Percentiles rank a stretch among this genome's conserved stretches.
phyloP scores from a whole-genome alignment of 805 yeast genomes.

The Lipomyces mesembrius region DNA sequence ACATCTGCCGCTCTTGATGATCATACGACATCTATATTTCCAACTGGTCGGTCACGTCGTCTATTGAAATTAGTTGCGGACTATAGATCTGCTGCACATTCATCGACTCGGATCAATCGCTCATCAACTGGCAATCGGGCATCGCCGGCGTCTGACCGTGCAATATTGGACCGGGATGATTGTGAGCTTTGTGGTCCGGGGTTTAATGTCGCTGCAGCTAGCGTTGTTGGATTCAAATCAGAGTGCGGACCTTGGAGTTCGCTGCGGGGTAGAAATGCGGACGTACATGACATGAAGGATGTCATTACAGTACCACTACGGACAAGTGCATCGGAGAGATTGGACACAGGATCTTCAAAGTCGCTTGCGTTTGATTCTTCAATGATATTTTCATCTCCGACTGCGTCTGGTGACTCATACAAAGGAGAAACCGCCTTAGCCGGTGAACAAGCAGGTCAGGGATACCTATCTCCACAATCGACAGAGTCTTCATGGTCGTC shows the following conservation, averaged over 20 bases:
- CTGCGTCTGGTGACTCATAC: neutral
- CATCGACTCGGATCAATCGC: neutral
- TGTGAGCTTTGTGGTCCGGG: neutral
- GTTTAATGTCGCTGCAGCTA: neutral
- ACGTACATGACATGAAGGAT: neutral
- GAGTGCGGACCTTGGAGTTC: neutral
- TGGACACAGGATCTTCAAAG: neutral
- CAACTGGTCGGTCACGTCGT: neutral
- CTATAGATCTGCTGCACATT: neutral
- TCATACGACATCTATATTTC: neutral
- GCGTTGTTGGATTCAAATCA: neutral
- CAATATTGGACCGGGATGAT: neutral
- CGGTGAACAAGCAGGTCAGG: neutral
- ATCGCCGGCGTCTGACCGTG: neutral
- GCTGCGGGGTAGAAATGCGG: neutral
- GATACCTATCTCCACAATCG: neutral
- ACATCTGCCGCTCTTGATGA: slow-evolving; percentile 6
- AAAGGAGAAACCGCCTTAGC: neutral
- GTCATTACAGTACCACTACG: neutral
- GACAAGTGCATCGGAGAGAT: neutral
- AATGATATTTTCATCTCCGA: neutral
- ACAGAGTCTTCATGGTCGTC: neutral
- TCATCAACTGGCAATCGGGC: neutral
- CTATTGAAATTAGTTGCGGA: neutral
- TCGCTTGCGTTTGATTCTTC: neutral